These are phyloP conservation scores for Bipolaris victoriae DNA, from an alignment of 2,329 filamentous ascomycete species.

Conservation along the genomic window DNA sequence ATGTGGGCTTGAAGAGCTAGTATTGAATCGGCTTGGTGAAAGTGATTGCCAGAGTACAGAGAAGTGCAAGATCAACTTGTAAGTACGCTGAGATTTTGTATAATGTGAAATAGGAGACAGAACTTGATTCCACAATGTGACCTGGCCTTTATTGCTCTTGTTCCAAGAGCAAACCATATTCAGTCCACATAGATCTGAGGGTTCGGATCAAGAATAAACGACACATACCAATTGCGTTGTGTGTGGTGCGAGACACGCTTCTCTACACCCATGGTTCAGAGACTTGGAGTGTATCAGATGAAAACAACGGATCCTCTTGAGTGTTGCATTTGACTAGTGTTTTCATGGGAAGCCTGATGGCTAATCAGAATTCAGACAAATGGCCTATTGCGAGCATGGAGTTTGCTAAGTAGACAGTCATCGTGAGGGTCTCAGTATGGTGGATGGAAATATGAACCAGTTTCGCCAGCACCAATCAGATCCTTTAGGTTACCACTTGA, in stretches of 20 bases:
- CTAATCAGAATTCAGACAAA: too few species aligned
- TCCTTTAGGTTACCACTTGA: neutral
- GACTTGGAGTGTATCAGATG: conserved; percentile 1
- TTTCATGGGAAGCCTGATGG: neutral
- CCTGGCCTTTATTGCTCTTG: too few species aligned
- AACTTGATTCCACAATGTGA: too few species aligned
- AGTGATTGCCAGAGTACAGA: neutral
- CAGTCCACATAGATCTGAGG: too few species aligned
- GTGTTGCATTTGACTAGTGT: neutral
- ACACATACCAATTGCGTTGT: neutral
- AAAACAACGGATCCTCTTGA: conserved; percentile 4
- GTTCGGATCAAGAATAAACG: neutral
- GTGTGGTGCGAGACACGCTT: neutral
- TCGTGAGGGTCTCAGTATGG: neutral
- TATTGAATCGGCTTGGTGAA: neutral
- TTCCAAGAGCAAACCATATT: too few species aligned
- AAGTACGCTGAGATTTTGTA: too few species aligned
- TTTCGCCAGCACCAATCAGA: neutral
- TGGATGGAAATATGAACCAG: neutral
- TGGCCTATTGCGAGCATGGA: neutral
- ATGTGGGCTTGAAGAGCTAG: neutral
- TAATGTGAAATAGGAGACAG: too few species aligned
- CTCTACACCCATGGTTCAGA: neutral
- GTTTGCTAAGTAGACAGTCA: neutral
- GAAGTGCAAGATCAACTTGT: too few species aligned